Evolutionary conservation across 1,284 basidiomycete genomes (phyloP), one percentile per base, ranked within the genome.

Genomic region (Austroboletus olivaceoglutinosus): DNA sequence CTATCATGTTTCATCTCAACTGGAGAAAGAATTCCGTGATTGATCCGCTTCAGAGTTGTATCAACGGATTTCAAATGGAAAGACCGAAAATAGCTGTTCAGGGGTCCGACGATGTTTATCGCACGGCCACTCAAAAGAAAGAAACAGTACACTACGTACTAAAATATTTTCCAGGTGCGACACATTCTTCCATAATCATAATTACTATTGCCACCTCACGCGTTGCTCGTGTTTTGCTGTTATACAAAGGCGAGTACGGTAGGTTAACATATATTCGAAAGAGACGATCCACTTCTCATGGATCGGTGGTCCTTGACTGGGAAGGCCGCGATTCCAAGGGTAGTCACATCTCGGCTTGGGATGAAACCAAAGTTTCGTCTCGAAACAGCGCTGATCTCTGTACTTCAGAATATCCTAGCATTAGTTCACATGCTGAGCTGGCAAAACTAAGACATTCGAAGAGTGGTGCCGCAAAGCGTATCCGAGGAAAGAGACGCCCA

Each of bases 351-450:
- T 16, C n/a, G 23, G 23, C 34, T 33, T 27, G 36, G 25, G 38
- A 45, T 61, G 64, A 63, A 67, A 63, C 51, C 19, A 47, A 25
- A 25, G 45, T 63, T 64, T 64, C 50, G 54, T 50, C 44, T 45
- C 40, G 37, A 47, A 42, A 23, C 19, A 29, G 31, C 21, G 13
- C 48, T 6, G 21, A 41, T 31, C 6, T 43, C 19, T 27, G 16
- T 30, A 30, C 36, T 27, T 29, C 25, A 34, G 29, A 36, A 33
- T 39, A 13, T 30, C 42, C 29, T 30, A 23, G 31, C 36, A 44
- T 39, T 29, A 38, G 31, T 39, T 46, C 50, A 42, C 54, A 50
- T 47, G 38, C 30, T 27, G 41, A 44, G 42, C 38, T 29, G 27
- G 27, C 46, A 45, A 57, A 62, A 51, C 46, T 45, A 45, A 49